Base-by-base conservation (phyloP, 805 yeast species). In the Jamesozyma spencerorum region DNA sequence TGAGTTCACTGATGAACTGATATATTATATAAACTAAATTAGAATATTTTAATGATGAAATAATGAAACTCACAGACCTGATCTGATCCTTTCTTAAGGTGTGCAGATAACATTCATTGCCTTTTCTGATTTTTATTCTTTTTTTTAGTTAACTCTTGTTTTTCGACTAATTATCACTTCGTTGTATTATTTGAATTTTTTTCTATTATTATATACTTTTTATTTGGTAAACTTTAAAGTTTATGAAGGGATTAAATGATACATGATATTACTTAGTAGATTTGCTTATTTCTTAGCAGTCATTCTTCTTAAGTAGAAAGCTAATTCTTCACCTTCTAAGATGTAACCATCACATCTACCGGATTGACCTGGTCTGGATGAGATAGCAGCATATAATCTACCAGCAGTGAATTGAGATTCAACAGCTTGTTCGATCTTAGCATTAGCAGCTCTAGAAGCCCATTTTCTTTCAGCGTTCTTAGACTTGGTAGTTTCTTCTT, bases 341-440 rank as follows among this genome's bases (percentile, higher is more conserved):
- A 92, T 83, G 92, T 92, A 92, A 76, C 98, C 98, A 72, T 92
- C 98, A 77, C 87, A 82, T 79, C 98, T 94, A 75, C 98, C 98
- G 58, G 95, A 84, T 81, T 92, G 98, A 74, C 98, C 98, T 72
- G 98, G 98, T 81, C 98, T 87, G 46, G 98, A 92, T 58, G 98
- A 87, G 70, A 92, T 86, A 72, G 78, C 79, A 72, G 98, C 98
- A 80, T 92, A 92, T 66, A 92, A 83, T 77, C 90, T 88, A 80
- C 98, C 98, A 62, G 97, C 87, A 72, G 82, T 81, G 84, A 92
- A 92, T 79, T 92, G 98, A 65, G 90, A 68, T 68, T 86, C 90
- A 62, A 92, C 90, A 64, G 95, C 80, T 55, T 76, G 70, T 74
- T 88, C 96, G 63, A 87, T 77, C 76, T 79, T 77, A 61, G 97